These are phyloP conservation scores for Claviceps humidiphila DNA, from an alignment of 2,329 filamentous ascomycete genomes.

Conservation along the genomic window DNA sequence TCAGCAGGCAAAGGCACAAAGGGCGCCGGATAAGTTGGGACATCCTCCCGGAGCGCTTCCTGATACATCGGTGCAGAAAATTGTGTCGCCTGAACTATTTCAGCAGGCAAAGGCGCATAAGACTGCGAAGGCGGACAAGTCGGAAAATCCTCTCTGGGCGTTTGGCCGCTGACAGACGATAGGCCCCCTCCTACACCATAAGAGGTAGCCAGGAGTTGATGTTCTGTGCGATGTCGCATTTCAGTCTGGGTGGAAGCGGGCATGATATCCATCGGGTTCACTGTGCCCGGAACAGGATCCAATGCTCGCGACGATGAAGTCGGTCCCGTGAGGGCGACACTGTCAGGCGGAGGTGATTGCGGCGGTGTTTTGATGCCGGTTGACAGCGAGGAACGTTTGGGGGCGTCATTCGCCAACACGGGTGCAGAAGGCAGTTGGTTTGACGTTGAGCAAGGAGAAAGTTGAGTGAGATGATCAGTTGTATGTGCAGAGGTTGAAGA, in stretches of 20 bases:
- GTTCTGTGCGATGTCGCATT: constrained; percentile 23
- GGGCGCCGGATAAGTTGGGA: constrained; percentile 6
- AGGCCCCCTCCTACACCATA: constrained; percentile 12
- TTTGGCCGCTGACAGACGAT: constrained; percentile 2
- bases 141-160: constrained; percentile 1
- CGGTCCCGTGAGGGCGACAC: constrained; percentile 5
- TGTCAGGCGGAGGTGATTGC: not conserved
- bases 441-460: constrained; percentile 10
- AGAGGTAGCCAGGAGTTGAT: constrained; percentile 19
- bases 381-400: not conserved
- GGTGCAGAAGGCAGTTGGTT: constrained; percentile 3
- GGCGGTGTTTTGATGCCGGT: not conserved
- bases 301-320: constrained; percentile 17
- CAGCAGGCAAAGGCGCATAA: constrained; percentile 5
- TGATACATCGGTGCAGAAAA: constrained; percentile 14
- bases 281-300: constrained; percentile 30
- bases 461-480: constrained; percentile 19
- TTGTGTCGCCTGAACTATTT: constrained; percentile 14
- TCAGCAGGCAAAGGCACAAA: constrained; percentile 7
- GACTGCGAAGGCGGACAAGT: constrained; percentile 10
- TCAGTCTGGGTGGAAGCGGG: constrained; percentile 26
- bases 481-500: constrained; percentile 8
- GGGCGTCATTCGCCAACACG: constrained; percentile 5
- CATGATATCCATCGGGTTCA: constrained; percentile 43
- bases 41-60: not conserved